Evolutionary conservation across 2,329 filamentous ascomycete species (phyloP).

Genomic region (Sarocladium brachiariae): DNA sequence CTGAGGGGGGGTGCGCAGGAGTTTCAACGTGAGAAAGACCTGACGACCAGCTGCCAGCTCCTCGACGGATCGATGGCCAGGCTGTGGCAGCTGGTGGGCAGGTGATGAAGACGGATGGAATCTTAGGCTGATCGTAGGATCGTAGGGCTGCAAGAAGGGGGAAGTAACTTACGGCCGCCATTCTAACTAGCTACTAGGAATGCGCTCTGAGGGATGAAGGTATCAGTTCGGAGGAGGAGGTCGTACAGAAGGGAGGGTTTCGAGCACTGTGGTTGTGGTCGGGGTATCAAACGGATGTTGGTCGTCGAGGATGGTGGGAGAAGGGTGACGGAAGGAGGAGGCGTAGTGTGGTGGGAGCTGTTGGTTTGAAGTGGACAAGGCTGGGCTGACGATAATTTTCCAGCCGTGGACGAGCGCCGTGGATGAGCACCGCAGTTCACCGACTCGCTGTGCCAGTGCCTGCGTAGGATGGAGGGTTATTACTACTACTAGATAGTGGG

Average conservation of each 20-base stretch:
- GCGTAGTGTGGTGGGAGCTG: background rate
- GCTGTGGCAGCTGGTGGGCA: background rate
- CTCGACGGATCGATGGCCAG: background rate
- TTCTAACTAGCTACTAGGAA: slow-evolving; percentile 6
- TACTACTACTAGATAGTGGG: too few species aligned
- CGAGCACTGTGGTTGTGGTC: background rate
- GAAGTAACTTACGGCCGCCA: slow-evolving; percentile 9
- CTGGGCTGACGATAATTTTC: slow-evolving; percentile 9
- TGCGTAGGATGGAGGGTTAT: too few species aligned
- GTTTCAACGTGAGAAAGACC: background rate
- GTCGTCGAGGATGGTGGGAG: background rate
- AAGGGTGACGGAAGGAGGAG: slow-evolving; percentile 3
- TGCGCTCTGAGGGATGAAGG: background rate
- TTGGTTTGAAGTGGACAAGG: slow-evolving; percentile 8
- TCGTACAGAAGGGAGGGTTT: background rate
- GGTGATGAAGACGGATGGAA: background rate
- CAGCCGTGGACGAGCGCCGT: too few species aligned
- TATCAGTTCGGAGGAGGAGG: background rate
- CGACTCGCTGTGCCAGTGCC: too few species aligned
- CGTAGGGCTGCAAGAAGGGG: background rate
- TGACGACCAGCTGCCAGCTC: background rate
- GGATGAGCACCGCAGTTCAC: too few species aligned
- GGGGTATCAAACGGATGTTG: slow-evolving; percentile 3
- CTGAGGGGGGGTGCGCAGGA: background rate
- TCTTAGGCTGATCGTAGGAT: background rate